Evolutionary conservation across 1,139 yeast species (phyloP).

Genomic region (Pichia sp.): DNA sequence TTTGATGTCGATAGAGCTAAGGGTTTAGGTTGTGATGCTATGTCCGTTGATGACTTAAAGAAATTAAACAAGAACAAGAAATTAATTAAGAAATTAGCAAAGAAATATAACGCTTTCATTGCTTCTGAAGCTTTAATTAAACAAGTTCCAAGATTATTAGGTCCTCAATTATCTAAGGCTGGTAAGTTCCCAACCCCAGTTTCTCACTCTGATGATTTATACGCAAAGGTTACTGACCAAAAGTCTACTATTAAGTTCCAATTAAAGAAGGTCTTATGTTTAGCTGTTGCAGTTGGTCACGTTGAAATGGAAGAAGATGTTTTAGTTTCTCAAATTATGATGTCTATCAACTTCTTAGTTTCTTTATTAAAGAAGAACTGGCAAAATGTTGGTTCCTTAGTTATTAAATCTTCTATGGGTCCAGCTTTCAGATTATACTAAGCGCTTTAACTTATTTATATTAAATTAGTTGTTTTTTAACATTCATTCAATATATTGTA

Average conservation of each 20-base stretch:
- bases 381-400: conserved; percentile 99
- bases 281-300: conserved; percentile 97
- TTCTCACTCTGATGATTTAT: conserved; percentile 97
- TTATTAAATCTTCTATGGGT: conserved; percentile 99
- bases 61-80: conserved; percentile 99
- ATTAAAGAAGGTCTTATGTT: conserved; percentile 94
- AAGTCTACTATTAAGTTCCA: conserved; percentile 99
- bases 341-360: conserved; percentile 99
- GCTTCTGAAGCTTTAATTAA: conserved; percentile 99
- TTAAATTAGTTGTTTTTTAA: neutral
- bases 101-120: conserved; percentile 99
- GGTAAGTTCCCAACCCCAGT: conserved; percentile 99
- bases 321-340: conserved; percentile 96
- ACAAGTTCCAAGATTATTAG: conserved; percentile 99
- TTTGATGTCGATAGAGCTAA: conserved; percentile 99
- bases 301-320: conserved; percentile 98
- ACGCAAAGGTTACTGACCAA: conserved; percentile 93
- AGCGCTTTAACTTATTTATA: conserved; percentile 11
- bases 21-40: conserved; percentile 98
- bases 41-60: conserved; percentile 99
- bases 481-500: neutral
- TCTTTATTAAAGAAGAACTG: conserved; percentile 99
- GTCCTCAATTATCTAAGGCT: conserved; percentile 99
- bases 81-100: conserved; percentile 98
- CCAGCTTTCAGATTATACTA: conserved; percentile 99